Evolutionary conservation across 192 early-diverging fungal species (phyloP), one percentile per base, ranked within the genome.

Genomic region (Ambispora gerdemannii): DNA sequence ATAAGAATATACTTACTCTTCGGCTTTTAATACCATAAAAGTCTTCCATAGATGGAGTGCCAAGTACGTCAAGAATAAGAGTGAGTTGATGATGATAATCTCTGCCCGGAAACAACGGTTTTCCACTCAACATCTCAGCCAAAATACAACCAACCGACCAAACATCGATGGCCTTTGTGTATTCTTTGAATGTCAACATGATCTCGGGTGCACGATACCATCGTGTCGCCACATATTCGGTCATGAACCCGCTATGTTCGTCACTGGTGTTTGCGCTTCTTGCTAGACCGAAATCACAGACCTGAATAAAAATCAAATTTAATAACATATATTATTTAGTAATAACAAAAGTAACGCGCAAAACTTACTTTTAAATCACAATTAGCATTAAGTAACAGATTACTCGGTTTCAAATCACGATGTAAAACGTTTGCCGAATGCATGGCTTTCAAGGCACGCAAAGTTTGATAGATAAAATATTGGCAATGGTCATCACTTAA

Each of bases 201-300:
- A 96, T 96, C 69, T 96, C 94, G 32, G 94, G 94, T 11, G 94
- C 94, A 63, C 94, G 84, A 80, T 96, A 96, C 93, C 93, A 96
- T 72, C 94, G 78, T 17, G 94, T 96, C 8, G 94, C 93, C 20
- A 96, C 94, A 74, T 96, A 96, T 78, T 95, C 94, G 32, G 94
- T 95, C 93, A 98, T 93, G 73, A 96, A 98, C 36, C 90, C 90
- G 67, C 88, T 90, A 67, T 86, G 87, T 55, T 94, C 91, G 58
- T 83, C 81, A 34, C 89, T 90, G 50, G 91, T 89, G 65, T 93
- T 89, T 56, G 93, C 87, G 13, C 89, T 92, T 65, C 98, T 89
- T 3, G 98, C 98, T 33, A 99, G 80, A 25, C 98, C 98, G 88
- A 99, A 95, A 78, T 99, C 98, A 77, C 96, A 98, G 67, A 99